Conservation (phyloP, 2,329 filamentous ascomycete species). For the Pseudonectria buxi region DNA sequence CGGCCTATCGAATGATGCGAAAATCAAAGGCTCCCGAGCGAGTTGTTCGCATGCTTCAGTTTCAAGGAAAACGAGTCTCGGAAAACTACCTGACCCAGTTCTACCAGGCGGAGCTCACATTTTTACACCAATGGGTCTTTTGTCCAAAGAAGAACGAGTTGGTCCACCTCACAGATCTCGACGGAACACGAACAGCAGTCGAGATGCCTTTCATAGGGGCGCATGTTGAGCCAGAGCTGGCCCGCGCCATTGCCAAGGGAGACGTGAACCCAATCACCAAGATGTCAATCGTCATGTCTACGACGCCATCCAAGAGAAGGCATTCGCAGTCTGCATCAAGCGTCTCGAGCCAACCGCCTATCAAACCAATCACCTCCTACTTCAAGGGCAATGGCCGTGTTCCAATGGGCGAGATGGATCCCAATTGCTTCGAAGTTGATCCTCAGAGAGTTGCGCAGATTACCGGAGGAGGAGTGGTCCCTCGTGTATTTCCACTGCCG, state of each 20-base stretch:
- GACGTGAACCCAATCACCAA: constrained; percentile 91
- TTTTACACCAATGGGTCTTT: constrained; percentile 90
- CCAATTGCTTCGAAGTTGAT: constrained; percentile 53
- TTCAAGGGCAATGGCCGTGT: constrained; percentile 46
- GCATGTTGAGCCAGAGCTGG: constrained; percentile 61
- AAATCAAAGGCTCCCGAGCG: constrained; percentile 85
- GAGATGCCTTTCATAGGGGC: constrained; percentile 78
- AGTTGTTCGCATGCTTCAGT: constrained; percentile 74
- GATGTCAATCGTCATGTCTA: constrained; percentile 43
- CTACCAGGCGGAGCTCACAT: constrained; percentile 81
- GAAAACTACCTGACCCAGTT: constrained; percentile 76
- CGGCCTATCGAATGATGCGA: constrained; percentile 80
- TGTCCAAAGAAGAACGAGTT: constrained; percentile 66
- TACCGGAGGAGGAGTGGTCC: constrained; percentile 42
- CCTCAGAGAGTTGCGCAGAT: constrained; percentile 40
- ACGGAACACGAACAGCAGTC: constrained; percentile 54
- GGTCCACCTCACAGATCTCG: constrained; percentile 66
- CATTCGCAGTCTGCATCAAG: constrained; percentile 30
- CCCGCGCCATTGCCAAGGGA: constrained; percentile 68
- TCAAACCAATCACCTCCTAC: constrained; percentile 49
- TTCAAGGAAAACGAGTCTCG: constrained; percentile 83
- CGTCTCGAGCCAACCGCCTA: constrained; percentile 18
- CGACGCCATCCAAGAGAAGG: constrained; percentile 36
- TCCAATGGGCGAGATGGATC: constrained; percentile 56
- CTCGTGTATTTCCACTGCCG: constrained; percentile 52